Conservation (phyloP, 495 filamentous ascomycete species). For the Talaromyces thailandensis region DNA sequence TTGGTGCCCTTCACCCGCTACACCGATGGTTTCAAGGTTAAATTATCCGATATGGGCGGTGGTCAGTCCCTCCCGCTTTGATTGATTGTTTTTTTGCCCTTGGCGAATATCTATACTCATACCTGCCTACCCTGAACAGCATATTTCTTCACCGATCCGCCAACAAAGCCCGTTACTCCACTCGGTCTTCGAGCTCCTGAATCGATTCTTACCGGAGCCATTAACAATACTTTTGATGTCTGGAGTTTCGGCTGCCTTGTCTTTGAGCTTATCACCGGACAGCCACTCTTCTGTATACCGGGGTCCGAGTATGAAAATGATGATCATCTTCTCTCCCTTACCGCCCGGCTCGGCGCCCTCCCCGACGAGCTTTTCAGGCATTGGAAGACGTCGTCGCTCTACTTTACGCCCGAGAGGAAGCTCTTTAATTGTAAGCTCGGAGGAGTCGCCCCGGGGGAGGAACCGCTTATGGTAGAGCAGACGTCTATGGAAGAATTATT, state of each 20-base stretch:
- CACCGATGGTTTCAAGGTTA: too few relatives aligned
- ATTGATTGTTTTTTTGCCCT: background rate
- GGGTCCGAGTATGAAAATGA: slow-evolving; percentile 14
- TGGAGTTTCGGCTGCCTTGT: slow-evolving; percentile 34
- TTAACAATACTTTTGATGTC: slow-evolving; percentile 22
- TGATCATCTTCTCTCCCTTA: slow-evolving; percentile 16
- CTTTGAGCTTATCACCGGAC: slow-evolving; percentile 27
- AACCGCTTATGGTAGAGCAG: background rate
- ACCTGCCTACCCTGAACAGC: slow-evolving; percentile 14
- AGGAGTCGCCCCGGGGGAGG: too few relatives aligned
- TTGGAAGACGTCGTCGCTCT: slow-evolving; percentile 20
- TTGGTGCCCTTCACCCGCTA: too few relatives aligned
- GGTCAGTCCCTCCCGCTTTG: too few relatives aligned
- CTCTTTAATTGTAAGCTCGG: slow-evolving; percentile 11
- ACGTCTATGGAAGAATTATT: slow-evolving; percentile 19
- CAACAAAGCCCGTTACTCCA: slow-evolving; percentile 20
- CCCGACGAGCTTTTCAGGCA: slow-evolving; percentile 16
- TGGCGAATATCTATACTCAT: slow-evolving; percentile 1
- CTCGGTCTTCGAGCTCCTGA: slow-evolving; percentile 24
- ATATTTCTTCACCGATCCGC: slow-evolving; percentile 19
- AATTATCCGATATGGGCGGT: too few relatives aligned
- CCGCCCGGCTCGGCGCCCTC: slow-evolving; percentile 14
- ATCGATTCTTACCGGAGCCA: slow-evolving; percentile 17
- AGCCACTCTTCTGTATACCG: slow-evolving; percentile 18
- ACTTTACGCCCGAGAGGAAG: slow-evolving; percentile 20